Evolutionary conservation across 2,329 filamentous ascomycete genomes (phyloP), one percentile per base, ranked within the genome.

Genomic region (Tolypocladium guangdongense): DNA sequence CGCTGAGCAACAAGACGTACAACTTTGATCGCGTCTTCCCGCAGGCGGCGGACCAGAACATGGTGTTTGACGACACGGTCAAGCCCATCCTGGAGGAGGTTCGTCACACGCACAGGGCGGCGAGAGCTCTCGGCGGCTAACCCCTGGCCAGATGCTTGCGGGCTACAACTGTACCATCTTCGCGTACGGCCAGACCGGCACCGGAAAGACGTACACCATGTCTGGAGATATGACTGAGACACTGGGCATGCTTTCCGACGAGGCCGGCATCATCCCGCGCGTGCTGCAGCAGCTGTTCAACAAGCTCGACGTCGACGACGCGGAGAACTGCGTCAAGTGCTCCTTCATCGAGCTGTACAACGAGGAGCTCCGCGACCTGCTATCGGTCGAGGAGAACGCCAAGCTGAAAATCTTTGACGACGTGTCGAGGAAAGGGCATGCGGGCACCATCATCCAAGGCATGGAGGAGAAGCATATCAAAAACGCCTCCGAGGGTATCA

Each of bases 271-370:
- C 61, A 93, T 99, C 57, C 95, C 95, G 27, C 86, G 95, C 49
- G 90, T 91, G 0, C 75, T 99, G 0, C 86, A 96, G 63, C 82
- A 87, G 0, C 78, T 99, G 0, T 99, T 99, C 70, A 80, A 81
- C 60, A 92, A 88, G 65, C 82, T 99, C 7, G 88, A 93, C 56
- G 72, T 80, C 24, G 87, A 90, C 45, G 86, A 87, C 24, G 81
- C 79, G 1, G 93, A 99, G 64, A 90, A 85, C 67, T 90, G 86
- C 27, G 91, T 99, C 62, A 96, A 96, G 66, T 96, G 91, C 72
- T 99, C 95, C 0, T 99, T 97, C 65, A 97, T 99, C 63, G 93
- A 99, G 68, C 76, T 99, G 0, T 99, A 99, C 74, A 99, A 99
- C 66, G 93, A 99, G 69, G 93, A 99, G 64, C 78, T 99, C 30